phyloP scores from a whole-genome alignment of 495 filamentous ascomycete species.

The Astrothelium subdiscretum region DNA sequence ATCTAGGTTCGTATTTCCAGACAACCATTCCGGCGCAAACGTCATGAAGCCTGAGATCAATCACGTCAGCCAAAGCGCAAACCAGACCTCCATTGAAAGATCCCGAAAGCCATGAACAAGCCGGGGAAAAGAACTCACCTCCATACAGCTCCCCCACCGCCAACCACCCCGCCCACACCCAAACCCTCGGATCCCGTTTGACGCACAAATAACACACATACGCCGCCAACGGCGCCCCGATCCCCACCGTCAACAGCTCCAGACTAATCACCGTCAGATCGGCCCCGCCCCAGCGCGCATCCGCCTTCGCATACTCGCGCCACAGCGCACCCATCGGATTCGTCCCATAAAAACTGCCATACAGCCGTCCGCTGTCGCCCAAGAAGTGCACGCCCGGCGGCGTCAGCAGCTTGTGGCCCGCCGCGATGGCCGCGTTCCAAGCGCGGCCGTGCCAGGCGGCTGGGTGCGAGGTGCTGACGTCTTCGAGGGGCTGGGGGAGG shows the following conservation, averaged over 20 bases:
- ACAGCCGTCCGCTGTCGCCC: slow-evolving; percentile 42
- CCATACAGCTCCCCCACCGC: slow-evolving; percentile 95
- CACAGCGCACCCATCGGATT: slow-evolving; percentile 60
- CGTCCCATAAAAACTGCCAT: slow-evolving; percentile 60
- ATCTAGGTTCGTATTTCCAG: slow-evolving; percentile 61
- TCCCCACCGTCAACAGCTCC: slow-evolving; percentile 69
- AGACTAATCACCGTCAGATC: slow-evolving; percentile 71
- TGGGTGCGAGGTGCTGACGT: slow-evolving; percentile 24
- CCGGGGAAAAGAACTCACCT: slow-evolving; percentile 32
- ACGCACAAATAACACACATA: slow-evolving; percentile 57
- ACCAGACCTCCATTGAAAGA: slow-evolving; percentile 1
- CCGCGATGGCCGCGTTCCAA: slow-evolving; percentile 5
- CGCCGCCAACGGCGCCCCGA: slow-evolving; percentile 38
- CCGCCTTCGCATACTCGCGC: slow-evolving; percentile 89
- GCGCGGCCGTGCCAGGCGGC: slow-evolving; percentile 9
- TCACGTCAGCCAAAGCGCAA: background rate
- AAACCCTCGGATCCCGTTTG: slow-evolving; percentile 20
- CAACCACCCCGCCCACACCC: slow-evolving; percentile 47
- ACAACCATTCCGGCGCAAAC: slow-evolving; percentile 89
- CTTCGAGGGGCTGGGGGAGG: slow-evolving; percentile 26
- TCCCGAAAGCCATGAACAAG: background rate
- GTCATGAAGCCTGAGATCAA: slow-evolving; percentile 68
- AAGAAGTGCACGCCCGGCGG: slow-evolving; percentile 42
- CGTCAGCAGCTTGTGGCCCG: slow-evolving; percentile 12
- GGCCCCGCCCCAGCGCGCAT: slow-evolving; percentile 66